These are phyloP conservation scores for Teunomyces aglyptinius DNA, from an alignment of 805 yeast species.

Conservation along the genomic window DNA sequence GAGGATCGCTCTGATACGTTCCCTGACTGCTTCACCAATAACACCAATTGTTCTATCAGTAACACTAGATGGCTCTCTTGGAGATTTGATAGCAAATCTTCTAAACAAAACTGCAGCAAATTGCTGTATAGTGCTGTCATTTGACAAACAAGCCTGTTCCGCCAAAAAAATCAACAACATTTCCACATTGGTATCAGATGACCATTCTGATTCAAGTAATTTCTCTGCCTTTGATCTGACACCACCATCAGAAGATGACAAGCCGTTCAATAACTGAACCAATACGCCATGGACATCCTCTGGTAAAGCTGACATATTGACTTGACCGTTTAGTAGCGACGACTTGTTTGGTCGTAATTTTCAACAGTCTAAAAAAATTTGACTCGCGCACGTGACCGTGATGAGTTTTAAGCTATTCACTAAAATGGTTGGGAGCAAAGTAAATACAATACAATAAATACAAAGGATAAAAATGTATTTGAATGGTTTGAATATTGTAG, in stretches of 20 bases:
- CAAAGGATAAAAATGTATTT: not conserved
- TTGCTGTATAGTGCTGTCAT: conserved; percentile 58
- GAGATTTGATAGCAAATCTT: conserved; percentile 77
- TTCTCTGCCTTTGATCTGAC: conserved; percentile 78
- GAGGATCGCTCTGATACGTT: conserved; percentile 62
- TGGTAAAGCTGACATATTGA: conserved; percentile 41
- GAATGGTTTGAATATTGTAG: not conserved
- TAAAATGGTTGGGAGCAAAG: not conserved
- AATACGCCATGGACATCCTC: conserved; percentile 58
- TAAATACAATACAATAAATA: not conserved
- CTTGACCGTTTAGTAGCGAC: not conserved
- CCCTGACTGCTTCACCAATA: conserved; percentile 54
- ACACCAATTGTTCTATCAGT: conserved; percentile 78
- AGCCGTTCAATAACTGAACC: conserved; percentile 49
- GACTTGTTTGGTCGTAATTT: conserved; percentile 1
- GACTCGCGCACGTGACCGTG: conserved; percentile 4
- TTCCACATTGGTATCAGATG: conserved; percentile 62
- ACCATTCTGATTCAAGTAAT: conserved; percentile 73
- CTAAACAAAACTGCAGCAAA: conserved; percentile 88
- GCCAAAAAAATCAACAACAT: conserved; percentile 74
- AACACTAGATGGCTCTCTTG: conserved; percentile 60
- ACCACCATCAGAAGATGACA: conserved; percentile 76
- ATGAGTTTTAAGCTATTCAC: not conserved
- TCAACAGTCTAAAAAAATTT: not conserved
- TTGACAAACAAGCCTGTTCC: conserved; percentile 67